Evolutionary conservation across 257 asterid species (phyloP).

Genomic region (Solanum tarapatanum): DNA sequence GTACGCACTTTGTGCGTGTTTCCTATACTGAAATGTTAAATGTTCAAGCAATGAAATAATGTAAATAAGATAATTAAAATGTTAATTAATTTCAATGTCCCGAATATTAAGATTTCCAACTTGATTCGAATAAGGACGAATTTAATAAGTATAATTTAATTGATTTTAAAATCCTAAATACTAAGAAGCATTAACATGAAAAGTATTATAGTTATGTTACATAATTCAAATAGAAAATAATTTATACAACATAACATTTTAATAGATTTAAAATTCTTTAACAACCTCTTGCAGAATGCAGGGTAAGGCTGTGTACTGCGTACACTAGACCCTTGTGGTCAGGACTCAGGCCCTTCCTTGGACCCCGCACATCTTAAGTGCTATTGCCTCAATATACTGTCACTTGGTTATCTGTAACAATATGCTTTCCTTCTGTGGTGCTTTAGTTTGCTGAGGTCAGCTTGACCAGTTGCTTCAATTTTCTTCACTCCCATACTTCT

Average conservation of each 20-base stretch:
- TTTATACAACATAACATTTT: neutral
- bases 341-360: neutral
- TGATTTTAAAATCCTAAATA: neutral
- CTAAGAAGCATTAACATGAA: neutral
- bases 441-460: neutral
- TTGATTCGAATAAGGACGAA: neutral
- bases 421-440: neutral
- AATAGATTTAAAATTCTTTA: neutral
- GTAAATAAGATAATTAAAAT: neutral
- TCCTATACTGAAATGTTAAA: neutral
- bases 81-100: neutral
- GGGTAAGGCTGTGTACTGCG: neutral
- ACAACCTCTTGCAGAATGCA: neutral
- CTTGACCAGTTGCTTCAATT: neutral
- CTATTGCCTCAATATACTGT: neutral
- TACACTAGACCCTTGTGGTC: neutral
- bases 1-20: neutral
- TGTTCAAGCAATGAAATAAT: neutral
- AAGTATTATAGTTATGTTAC: neutral
- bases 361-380: neutral
- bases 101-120: neutral
- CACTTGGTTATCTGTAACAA: neutral
- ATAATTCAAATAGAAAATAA: neutral
- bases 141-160: neutral
- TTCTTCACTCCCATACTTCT: neutral